These are phyloP conservation scores for Erysimum cheiranthoides DNA, from an alignment of 345 rosid genomes.

Conservation along the genomic window DNA sequence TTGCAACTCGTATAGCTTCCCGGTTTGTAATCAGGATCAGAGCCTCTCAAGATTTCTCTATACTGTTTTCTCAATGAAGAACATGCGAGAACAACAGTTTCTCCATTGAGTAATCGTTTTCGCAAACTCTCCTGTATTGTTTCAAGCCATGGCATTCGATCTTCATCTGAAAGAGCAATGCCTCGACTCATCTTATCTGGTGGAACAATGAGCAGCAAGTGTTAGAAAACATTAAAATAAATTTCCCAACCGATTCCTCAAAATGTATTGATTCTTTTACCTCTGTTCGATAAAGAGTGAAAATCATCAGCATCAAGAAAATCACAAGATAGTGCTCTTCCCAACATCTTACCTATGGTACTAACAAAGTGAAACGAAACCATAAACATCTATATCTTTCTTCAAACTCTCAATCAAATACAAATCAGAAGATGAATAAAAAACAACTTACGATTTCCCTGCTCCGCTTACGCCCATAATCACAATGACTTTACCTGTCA, in stretches of 20 bases:
- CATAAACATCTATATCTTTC: background rate
- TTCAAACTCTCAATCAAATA: background rate
- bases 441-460: constrained; percentile 70
- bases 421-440: background rate
- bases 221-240: background rate
- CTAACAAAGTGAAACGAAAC: constrained; percentile 45
- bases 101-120: constrained; percentile 47
- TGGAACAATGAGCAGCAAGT: background rate
- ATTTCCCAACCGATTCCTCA: background rate
- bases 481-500: constrained; percentile 56
- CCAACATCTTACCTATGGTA: constrained; percentile 71
- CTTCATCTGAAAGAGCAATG: constrained; percentile 76
- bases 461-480: constrained; percentile 84
- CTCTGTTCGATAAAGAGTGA: constrained; percentile 77
- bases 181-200: constrained; percentile 80
- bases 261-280: constrained; percentile 38
- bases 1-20: constrained; percentile 49
- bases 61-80: constrained; percentile 71
- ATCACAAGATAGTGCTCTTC: constrained; percentile 55
- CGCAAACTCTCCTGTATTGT: constrained; percentile 54
- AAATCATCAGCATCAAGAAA: constrained; percentile 92
- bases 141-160: constrained; percentile 86
- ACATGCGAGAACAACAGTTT: constrained; percentile 67
- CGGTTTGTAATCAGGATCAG: constrained; percentile 56
- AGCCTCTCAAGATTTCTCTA: constrained; percentile 74